Conservation (phyloP, 257 asterid species). For the Solanum chilense region DNA sequence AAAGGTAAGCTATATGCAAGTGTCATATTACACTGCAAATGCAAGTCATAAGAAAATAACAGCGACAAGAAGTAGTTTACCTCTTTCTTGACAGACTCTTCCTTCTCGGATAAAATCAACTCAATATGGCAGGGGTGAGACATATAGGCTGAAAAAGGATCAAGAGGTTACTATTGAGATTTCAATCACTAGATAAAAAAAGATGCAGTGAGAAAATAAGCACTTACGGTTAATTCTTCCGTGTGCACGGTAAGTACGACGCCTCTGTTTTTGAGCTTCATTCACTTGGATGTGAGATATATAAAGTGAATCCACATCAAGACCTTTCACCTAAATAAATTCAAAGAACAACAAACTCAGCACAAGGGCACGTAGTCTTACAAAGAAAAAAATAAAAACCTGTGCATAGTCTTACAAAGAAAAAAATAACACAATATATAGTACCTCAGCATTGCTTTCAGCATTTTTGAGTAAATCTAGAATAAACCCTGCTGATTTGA, state of each 20-base stretch:
- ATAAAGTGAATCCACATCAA: slow-evolving; percentile 66
- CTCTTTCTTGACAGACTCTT: slow-evolving; percentile 66
- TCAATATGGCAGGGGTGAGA: slow-evolving; percentile 73
- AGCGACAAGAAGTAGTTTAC: not conserved
- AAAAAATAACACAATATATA: not conserved
- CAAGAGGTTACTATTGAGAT: not conserved
- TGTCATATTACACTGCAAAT: not conserved
- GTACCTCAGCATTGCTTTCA: slow-evolving; percentile 68
- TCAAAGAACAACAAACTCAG: not conserved
- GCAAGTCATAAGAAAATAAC: not conserved
- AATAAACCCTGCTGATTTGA: slow-evolving; percentile 53
- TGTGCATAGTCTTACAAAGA: not conserved
- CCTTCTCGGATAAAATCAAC: slow-evolving; percentile 53
- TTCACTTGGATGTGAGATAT: slow-evolving; percentile 71
- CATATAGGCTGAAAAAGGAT: slow-evolving; percentile 35
- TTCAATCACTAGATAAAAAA: not conserved
- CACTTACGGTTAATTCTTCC: slow-evolving; percentile 64
- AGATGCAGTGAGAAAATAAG: not conserved
- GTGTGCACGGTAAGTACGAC: slow-evolving; percentile 72
- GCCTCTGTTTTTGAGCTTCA: slow-evolving; percentile 67
- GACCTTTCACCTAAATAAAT: slow-evolving; percentile 45
- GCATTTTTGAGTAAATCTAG: slow-evolving; percentile 68
- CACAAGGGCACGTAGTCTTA: not conserved
- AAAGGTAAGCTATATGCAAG: not conserved
- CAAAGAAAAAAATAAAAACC: not conserved